phyloP scores from a whole-genome alignment of 768 basidiomycete genomes.

The Podaxis sp. region DNA sequence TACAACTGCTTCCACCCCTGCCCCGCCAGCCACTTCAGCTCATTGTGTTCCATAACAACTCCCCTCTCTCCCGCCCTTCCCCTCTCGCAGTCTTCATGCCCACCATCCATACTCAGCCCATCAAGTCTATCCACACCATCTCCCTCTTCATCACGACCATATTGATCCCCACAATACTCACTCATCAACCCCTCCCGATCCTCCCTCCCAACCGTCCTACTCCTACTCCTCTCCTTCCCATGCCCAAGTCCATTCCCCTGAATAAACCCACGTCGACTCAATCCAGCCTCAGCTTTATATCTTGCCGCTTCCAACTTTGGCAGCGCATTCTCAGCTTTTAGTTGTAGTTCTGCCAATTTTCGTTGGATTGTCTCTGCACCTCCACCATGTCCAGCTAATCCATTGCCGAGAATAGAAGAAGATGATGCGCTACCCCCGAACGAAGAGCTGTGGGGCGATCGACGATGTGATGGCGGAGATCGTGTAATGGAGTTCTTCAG shows the following conservation, averaged over 20 bases:
- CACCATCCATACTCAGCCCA: slow-evolving; percentile 16
- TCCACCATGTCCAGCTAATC: slow-evolving; percentile 5
- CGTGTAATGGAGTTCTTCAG: neutral
- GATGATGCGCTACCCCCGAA: neutral
- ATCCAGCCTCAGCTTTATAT: slow-evolving; percentile 69
- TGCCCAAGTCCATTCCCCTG: neutral
- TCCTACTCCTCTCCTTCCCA: slow-evolving; percentile 19
- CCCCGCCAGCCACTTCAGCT: slow-evolving; percentile 57
- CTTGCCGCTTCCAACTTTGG: slow-evolving; percentile 58
- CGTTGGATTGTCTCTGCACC: slow-evolving; percentile 29
- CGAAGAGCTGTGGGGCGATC: slow-evolving; percentile 23
- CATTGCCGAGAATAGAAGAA: neutral
- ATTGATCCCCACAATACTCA: slow-evolving; percentile 29
- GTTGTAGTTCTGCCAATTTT: slow-evolving; percentile 36
- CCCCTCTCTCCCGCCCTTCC: slow-evolving; percentile 9
- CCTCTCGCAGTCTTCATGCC: slow-evolving; percentile 10
- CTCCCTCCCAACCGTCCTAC: slow-evolving; percentile 27
- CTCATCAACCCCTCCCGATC: slow-evolving; percentile 32
- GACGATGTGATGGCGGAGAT: neutral
- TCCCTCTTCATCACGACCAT: slow-evolving; percentile 26
- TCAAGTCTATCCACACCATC: slow-evolving; percentile 30
- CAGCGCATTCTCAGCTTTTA: slow-evolving; percentile 26
- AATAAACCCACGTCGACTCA: slow-evolving; percentile 44
- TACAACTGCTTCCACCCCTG: slow-evolving; percentile 50
- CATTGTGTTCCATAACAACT: slow-evolving; percentile 36